Conservation (phyloP, 306 rosid species). For the Hylodesmum podocarpum region DNA sequence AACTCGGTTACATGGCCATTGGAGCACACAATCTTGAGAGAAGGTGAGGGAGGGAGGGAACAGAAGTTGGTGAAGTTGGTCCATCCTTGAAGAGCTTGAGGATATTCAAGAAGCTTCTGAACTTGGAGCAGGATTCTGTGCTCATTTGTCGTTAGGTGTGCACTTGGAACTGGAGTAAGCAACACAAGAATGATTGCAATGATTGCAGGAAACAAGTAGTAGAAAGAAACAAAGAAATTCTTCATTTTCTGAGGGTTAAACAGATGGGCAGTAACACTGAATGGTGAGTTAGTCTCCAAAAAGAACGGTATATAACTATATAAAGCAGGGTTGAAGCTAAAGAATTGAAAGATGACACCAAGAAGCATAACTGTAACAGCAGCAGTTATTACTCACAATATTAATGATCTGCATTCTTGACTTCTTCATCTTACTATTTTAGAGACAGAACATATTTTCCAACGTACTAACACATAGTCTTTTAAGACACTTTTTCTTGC, state of each 20-base stretch:
- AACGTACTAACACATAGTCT: no score
- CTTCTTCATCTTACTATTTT: not conserved
- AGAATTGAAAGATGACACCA: not conserved
- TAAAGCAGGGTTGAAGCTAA: not conserved
- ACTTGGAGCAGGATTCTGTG: constrained; percentile 57
- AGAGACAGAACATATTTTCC: not conserved
- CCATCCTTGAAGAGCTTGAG: constrained; percentile 69
- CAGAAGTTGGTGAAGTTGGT: constrained; percentile 70
- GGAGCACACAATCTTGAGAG: constrained; percentile 62
- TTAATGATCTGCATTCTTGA: not conserved
- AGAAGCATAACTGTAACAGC: not conserved
- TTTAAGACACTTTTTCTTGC: no score
- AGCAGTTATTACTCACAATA: not conserved
- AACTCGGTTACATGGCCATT: constrained; percentile 57
- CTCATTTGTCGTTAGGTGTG: constrained; percentile 56
- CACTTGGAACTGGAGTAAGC: constrained; percentile 51
- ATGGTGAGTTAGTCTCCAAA: not conserved
- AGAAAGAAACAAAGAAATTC: constrained; percentile 47
- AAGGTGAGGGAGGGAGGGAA: constrained; percentile 58
- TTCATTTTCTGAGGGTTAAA: constrained; percentile 48
- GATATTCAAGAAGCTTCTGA: constrained; percentile 73
- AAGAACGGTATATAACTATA: not conserved
- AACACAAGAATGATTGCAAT: constrained; percentile 37
- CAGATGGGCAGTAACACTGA: not conserved
- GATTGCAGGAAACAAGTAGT: constrained; percentile 36